A percentile compares a stretch with the other conserved stretches of the same genome.
Conservation (phyloP, 1,284 basidiomycete genomes). For the Exobasidium rhododendri region DNA sequence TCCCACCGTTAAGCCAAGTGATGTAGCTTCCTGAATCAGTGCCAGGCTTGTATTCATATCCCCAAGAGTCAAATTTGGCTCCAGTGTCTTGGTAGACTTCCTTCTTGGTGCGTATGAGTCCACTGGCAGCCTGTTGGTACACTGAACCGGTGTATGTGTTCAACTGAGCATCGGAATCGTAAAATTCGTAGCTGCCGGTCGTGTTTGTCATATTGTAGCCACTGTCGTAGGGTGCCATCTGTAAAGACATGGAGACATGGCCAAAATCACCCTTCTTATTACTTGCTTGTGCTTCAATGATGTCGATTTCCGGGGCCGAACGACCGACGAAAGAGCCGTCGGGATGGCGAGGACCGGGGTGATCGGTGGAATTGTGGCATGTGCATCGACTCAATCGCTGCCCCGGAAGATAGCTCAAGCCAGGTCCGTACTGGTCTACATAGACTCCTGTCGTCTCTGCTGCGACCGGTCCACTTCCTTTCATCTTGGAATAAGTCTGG, state of each 20-base stretch:
- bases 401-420: conserved; percentile 42
- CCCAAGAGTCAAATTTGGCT: conserved; percentile 57
- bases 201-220: conserved; percentile 39
- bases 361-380: conserved; percentile 36
- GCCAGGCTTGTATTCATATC: conserved; percentile 61
- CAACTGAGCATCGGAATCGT: conserved; percentile 27
- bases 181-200: conserved; percentile 54
- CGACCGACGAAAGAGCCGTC: conserved; percentile 56
- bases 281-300: conserved; percentile 69
- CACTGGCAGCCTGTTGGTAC: conserved; percentile 52
- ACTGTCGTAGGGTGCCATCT: conserved; percentile 48
- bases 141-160: conserved; percentile 47
- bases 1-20: conserved; percentile 29
- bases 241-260: conserved; percentile 48
- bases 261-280: conserved; percentile 46
- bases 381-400: conserved; percentile 49
- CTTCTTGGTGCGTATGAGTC: conserved; percentile 40
- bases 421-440: conserved; percentile 36
- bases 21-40: conserved; percentile 26
- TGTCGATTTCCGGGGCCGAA: conserved; percentile 79
- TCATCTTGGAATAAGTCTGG: conserved; percentile 35
- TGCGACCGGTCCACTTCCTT: conserved; percentile 42
- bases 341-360: conserved; percentile 42
- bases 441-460: conserved; percentile 44
- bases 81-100: conserved; percentile 33